These are phyloP conservation scores for Pochonia chlamydosporia DNA, from an alignment of 2,329 filamentous ascomycete genomes.

Conservation along the genomic window DNA sequence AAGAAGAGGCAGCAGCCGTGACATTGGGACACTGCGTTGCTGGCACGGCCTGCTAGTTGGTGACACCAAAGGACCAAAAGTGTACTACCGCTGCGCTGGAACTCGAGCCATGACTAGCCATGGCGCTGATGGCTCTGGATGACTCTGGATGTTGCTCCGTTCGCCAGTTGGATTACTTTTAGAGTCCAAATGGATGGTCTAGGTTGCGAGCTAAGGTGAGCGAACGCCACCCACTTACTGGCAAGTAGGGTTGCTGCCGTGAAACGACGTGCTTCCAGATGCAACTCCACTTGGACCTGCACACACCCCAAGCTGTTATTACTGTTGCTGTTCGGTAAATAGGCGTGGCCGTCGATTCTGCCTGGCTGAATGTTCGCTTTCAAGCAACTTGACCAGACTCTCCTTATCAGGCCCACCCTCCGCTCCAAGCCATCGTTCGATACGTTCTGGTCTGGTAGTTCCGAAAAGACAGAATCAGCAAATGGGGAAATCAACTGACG, in stretches of 20 bases:
- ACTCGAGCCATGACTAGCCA: not conserved
- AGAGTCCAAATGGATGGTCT: too few relatives aligned
- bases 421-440: not conserved
- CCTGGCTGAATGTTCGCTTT: not conserved
- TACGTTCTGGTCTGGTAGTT: too few relatives aligned
- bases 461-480: too few relatives aligned
- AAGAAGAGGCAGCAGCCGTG: too few relatives aligned
- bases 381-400: not conserved
- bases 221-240: not conserved
- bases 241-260: not conserved
- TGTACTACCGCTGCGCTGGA: not conserved
- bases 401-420: not conserved
- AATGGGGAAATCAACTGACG: too few relatives aligned
- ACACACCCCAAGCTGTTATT: not conserved
- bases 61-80: not conserved
- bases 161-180: too few relatives aligned
- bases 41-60: not conserved
- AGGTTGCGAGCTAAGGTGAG: not conserved
- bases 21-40: not conserved
- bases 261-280: not conserved
- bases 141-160: not conserved
- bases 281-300: not conserved
- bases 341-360: not conserved
- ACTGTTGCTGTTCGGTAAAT: not conserved
- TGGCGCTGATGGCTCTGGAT: not conserved